Evolutionary conservation across 2,329 filamentous ascomycete genomes (phyloP).

Genomic region (Nigrospora sphaerica): DNA sequence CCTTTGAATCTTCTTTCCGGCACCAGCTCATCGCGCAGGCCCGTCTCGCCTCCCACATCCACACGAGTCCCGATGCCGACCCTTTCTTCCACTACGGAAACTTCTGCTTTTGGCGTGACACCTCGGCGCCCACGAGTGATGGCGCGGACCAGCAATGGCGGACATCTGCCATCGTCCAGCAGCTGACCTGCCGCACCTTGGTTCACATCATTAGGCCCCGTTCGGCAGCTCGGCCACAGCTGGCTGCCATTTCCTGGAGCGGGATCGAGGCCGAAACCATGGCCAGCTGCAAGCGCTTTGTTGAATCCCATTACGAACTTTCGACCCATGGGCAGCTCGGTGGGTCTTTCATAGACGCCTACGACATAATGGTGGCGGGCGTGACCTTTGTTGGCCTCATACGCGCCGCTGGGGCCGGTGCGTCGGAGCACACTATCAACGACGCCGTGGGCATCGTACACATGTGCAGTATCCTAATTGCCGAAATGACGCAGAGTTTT

Average conservation of each 20-base stretch:
- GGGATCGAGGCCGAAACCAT: constrained; percentile 3
- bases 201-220: neutral
- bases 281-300: constrained; percentile 1
- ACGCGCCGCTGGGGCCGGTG: too few relatives aligned
- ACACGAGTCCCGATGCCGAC: neutral
- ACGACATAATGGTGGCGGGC: constrained; percentile 6
- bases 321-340: neutral
- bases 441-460: neutral
- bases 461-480: neutral
- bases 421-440: too few relatives aligned
- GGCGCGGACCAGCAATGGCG: neutral
- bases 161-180: neutral
- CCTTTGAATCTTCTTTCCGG: neutral
- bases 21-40: constrained; percentile 6
- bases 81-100: constrained; percentile 7
- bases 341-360: constrained; percentile 7
- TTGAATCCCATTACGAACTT: constrained; percentile 4
- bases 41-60: constrained; percentile 4
- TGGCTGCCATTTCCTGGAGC: neutral
- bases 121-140: neutral
- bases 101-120: constrained; percentile 7
- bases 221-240: neutral
- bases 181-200: constrained; percentile 5
- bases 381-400: neutral
- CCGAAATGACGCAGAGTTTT: neutral